Evolutionary conservation across 176 grass and related monocot genomes (phyloP).

Genomic region (Thinopyrum elongatum): DNA sequence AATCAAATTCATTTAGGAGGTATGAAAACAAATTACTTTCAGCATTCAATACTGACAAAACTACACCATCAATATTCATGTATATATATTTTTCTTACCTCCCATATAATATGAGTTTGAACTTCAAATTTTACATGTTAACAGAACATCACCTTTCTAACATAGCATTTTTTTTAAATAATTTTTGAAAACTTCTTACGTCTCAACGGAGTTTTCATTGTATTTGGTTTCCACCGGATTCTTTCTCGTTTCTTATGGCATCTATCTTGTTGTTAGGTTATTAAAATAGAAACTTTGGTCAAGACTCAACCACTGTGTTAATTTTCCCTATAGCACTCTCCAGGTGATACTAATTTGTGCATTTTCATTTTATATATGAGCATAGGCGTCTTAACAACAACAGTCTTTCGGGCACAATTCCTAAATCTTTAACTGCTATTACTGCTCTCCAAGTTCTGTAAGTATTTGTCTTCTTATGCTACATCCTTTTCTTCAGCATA

Average conservation of each 20-base stretch:
- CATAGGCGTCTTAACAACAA: conserved; percentile 93
- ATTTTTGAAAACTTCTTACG: no score
- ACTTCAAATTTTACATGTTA: no score
- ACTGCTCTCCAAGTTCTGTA: conserved; percentile 90
- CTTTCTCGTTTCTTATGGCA: neutral
- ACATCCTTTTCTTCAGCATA: neutral
- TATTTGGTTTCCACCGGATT: no score
- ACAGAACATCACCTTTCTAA: no score
- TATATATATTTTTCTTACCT: no score
- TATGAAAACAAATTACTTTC: no score
- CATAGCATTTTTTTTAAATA: no score
- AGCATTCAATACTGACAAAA: no score
- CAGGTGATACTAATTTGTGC: conserved; percentile 29
- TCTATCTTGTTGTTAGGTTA: conserved; percentile 12
- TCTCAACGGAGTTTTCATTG: no score
- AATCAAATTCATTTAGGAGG: no score
- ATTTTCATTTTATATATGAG: conserved; percentile 18
- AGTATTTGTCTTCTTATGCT: conserved; percentile 21
- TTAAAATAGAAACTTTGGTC: neutral
- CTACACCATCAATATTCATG: no score
- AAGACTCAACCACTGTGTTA: neutral
- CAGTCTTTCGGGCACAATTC: conserved; percentile 74
- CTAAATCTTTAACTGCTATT: conserved; percentile 76
- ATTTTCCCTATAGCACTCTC: neutral
- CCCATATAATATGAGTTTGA: no score